A percentile compares a stretch with the other conserved stretches of the same genome.
Conservation (phyloP, 2,329 filamentous ascomycete genomes). For the Ophiognomonia clavigignenti-juglandacearum region DNA sequence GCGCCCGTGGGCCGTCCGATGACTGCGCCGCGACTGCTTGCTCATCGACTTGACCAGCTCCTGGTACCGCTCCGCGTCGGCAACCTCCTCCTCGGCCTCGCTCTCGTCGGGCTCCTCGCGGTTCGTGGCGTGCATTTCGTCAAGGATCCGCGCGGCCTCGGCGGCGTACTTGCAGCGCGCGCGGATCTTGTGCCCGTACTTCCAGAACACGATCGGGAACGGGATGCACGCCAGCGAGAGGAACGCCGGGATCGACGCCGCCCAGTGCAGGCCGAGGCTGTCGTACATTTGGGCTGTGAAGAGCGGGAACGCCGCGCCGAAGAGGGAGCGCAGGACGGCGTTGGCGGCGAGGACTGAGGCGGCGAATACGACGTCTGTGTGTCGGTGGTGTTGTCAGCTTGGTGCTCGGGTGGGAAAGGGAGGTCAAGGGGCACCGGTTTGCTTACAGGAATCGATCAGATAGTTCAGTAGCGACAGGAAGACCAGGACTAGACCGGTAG, state of each 20-base stretch:
- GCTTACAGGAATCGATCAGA: conserved; percentile 42
- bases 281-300: conserved; percentile 37
- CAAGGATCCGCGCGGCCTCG: conserved; percentile 13
- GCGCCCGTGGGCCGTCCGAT: not conserved
- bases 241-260: conserved; percentile 34
- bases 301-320: conserved; percentile 54
- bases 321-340: conserved; percentile 49
- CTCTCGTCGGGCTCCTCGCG: conserved; percentile 10
- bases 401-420: not conserved
- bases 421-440: no score
- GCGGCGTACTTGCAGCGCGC: conserved; percentile 26
- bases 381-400: conserved; percentile 20
- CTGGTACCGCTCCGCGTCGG: conserved; percentile 10
- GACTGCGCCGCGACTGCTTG: conserved; percentile 10
- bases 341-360: conserved; percentile 55
- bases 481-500: conserved; percentile 40
- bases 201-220: conserved; percentile 33
- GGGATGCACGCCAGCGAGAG: conserved; percentile 34
- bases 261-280: conserved; percentile 15
- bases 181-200: conserved; percentile 31
- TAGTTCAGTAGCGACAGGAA: conserved; percentile 52
- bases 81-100: conserved; percentile 14
- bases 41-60: conserved; percentile 15
- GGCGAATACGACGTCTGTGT: conserved; percentile 46
- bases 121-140: conserved; percentile 13